Base-by-base conservation (phyloP, 441 rosid species). In the Sinapis alba region DNA sequence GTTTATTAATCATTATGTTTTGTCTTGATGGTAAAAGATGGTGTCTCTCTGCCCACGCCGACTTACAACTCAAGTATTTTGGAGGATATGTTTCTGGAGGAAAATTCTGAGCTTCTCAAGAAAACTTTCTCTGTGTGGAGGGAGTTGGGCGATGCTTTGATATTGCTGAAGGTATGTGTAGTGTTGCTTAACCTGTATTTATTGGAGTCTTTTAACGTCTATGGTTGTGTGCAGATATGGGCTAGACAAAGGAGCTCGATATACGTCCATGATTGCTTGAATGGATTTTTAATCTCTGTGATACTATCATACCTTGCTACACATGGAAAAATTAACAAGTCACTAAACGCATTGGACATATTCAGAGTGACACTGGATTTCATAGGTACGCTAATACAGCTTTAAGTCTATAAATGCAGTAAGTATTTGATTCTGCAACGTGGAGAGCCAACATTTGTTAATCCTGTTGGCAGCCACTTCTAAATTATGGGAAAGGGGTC, bases 201-300 rank as follows among this genome's bases (percentile, higher is more conserved):
- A n/a, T 66, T 26, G 34, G 56, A 56, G 16, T 12, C 57, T 45
- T 54, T 61, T 41, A 19, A 68, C 38, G 34, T 34, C 16, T 63
- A 69, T 34, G 73, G 51, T 13, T 73, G 63, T 38, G 32, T 85
- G 75, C 77, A 95, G 99, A 89, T 89, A 36, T 95, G 97, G 99
- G 97, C 90, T 73, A 89, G 82, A 64, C 97, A 88, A 79, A 91
- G 99, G 84, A 87, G 89, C 81, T 88, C 96, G 3, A 79, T 95
- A 72, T 85, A 86, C 30, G 81, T 70, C 69, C 87, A 95, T 36
- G 96, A 95, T 83, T 86, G 99, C 82, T 71, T 92, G 76, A 91
- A 89, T 85, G 99, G 96, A 62, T 92, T 80, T 84, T 75, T 95
- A 13, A 75, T 90, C 60, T 88, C 98, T 71, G 73, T 85, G 74